phyloP scores from a whole-genome alignment of 1,139 yeast species.

The Lodderomyces metapsilosis region DNA sequence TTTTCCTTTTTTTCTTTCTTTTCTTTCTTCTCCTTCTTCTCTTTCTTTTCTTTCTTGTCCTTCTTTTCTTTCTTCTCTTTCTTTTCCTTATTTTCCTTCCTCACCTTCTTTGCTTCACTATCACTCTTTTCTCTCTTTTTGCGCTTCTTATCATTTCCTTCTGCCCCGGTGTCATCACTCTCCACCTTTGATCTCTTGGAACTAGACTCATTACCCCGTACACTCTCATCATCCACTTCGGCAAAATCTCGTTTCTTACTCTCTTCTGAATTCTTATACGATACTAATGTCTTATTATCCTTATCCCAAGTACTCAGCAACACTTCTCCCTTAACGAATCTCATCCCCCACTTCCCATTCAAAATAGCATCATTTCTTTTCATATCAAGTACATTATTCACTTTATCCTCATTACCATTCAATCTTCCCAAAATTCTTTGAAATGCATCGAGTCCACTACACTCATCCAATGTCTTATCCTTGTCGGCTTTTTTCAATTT shows the following conservation, averaged over 20 bases:
- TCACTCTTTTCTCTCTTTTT: constrained; percentile 21
- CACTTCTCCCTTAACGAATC: constrained; percentile 82
- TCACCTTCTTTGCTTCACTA: constrained; percentile 19
- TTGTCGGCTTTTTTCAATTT: constrained; percentile 53
- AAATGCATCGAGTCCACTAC: constrained; percentile 88
- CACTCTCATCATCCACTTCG: constrained; percentile 9
- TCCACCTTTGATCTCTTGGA: constrained; percentile 18
- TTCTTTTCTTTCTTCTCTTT: constrained; percentile 12
- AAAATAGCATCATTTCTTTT: constrained; percentile 66
- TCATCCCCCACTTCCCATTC: constrained; percentile 82
- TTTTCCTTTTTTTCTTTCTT: constrained; percentile 14
- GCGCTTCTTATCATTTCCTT: constrained; percentile 22
- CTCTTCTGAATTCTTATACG: constrained; percentile 13
- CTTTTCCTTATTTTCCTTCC: constrained; percentile 18
- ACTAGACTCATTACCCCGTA: constrained; percentile 10
- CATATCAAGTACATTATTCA: constrained; percentile 59
- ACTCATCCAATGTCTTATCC: constrained; percentile 65
- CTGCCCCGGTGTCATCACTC: constrained; percentile 18
- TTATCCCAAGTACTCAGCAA: constrained; percentile 82
- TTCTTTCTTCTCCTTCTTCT: constrained; percentile 17
- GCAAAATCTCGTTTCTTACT: constrained; percentile 12
- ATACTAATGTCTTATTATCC: constrained; percentile 43
- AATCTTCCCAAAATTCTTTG: constrained; percentile 86
- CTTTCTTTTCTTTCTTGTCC: constrained; percentile 20
- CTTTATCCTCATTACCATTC: constrained; percentile 69